Evolutionary conservation across 352 stramenopile genomes (phyloP), one percentile per base, ranked within the genome.

Genomic region (Phytophthora idaei): DNA sequence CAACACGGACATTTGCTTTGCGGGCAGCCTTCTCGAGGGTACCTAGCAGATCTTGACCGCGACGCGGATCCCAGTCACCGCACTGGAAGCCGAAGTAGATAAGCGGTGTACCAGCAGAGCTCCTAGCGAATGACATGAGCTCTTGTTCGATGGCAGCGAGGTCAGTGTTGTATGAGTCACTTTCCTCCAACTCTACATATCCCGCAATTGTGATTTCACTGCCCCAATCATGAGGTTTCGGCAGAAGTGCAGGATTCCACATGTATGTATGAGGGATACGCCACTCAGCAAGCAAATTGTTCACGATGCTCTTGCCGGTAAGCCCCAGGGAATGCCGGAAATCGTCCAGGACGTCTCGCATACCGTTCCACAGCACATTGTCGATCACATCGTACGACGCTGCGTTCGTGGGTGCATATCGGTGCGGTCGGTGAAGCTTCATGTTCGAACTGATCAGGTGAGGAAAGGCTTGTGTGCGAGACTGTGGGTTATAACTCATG

Each of bases 261-360:
- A 93, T 48, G 44, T 90, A 92, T n/a, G 83, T 89, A 65, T 93
- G 81, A 31, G 87, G 84, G 29, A 85, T 82, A 11, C 61, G 71
- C 74, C 74, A 94, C 36, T 81, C 73, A 17, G 56, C 48, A 10
- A 85, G 67, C 37, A 83, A 39, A 46, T 86, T 85, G 10, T 64
- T 67, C 4, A 64, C 29, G 11, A 71, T 54, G 27, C 72, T 80
- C 17, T 74, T 78, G 14, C 79, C 74, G 9, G 71, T 77, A 4
- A 93, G 73, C 0, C 83, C 78, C 0, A 94, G 54, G 12, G 69
- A 79, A 37, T 74, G 62, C 2, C 87, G 83, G 51, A 93, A 92
- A 1, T 78, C 68, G 44, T 92, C 77, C 2, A 94, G 47, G 1
- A 83, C 74, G 29, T 83, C 66, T 14, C 69, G 49, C 32, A 85